Evolutionary conservation across 352 stramenopile genomes (phyloP), one percentile per base, ranked within the genome.

Genomic region (Phytophthora hybrid): DNA sequence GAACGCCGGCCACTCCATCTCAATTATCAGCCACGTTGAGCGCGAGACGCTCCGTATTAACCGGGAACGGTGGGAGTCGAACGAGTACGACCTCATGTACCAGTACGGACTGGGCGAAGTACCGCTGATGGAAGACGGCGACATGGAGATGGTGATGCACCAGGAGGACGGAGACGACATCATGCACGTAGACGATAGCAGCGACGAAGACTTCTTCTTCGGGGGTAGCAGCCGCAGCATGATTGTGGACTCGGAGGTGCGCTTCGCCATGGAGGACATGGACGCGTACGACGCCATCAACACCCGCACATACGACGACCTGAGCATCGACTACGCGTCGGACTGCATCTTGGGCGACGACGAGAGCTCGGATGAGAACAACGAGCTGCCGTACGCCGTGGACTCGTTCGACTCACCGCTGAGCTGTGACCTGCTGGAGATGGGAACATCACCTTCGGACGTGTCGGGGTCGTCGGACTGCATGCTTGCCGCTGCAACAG

Each of bases 1-100:
- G 63, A 81, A 83, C 37, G 85, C 85, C 1, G 87, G 88, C 32
- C 85, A 88, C 68, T 85, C 88, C 18, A 73, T 84, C 10, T 82
- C 83, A 47, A 82, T 90, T 68, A 84, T 95, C 64, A 90, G 73
- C 44, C 78, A 85, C 67, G 82, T 91, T 29, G 87, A 93, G 68
- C 83, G 84, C 34, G 86, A 93, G 46, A 84, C 78, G 39, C 73
- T 92, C 49, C 88, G 86, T 53, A 87, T 93, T 56, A 95, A 95
- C 67, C 86, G 85, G 51, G 85, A 93, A 77, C 88, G 88, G 21
- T 95, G 84, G 86, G 88, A 95, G 63, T 93, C 88, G 31, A 95
- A 95, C 71, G 88, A 95, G 72, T 95, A 93, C 73, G 88, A 95
- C 64, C 76, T 95, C 66, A 81, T 92, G 75, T 91, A 93, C 74